Conservation (phyloP, 1,284 basidiomycete species). For the Peniophora sp. region DNA sequence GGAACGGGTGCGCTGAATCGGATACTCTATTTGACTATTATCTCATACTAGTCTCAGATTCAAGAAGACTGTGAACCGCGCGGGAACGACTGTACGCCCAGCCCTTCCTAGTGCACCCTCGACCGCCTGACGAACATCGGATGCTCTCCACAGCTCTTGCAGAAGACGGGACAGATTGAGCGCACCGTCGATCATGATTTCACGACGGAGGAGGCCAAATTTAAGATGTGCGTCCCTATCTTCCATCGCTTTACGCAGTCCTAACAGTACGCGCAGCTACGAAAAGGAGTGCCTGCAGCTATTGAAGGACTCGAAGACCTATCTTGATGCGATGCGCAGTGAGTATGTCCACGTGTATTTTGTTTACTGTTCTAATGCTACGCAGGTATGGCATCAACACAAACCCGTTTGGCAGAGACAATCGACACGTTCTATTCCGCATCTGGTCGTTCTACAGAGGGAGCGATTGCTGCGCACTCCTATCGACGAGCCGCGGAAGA, state of each 20-base stretch:
- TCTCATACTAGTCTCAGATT: conserved; percentile 43
- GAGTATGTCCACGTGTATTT: conserved; percentile 16
- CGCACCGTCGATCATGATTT: conserved; percentile 93
- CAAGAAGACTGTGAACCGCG: conserved; percentile 91
- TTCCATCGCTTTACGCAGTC: neutral
- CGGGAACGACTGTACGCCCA: conserved; percentile 72
- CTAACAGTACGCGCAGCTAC: conserved; percentile 44
- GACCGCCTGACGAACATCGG: conserved; percentile 8
- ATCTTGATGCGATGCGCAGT: conserved; percentile 93
- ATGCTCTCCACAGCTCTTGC: conserved; percentile 56
- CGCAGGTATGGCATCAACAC: conserved; percentile 85
- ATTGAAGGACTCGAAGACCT: conserved; percentile 94
- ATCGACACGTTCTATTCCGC: conserved; percentile 91
- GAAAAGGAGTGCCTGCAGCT: conserved; percentile 90
- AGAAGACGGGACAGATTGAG: conserved; percentile 98
- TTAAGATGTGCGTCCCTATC: conserved; percentile 64
- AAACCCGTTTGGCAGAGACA: conserved; percentile 92
- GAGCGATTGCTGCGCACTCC: conserved; percentile 95
- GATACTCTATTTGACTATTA: neutral
- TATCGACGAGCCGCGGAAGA: conserved; percentile 96
- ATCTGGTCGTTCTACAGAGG: conserved; percentile 77
- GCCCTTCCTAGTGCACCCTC: conserved; percentile 8
- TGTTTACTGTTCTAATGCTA: neutral
- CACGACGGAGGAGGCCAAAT: conserved; percentile 87
- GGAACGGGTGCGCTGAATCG: conserved; percentile 33